Percentiles rank a stretch among this genome's conserved stretches.
These are phyloP conservation scores for Metschnikowia lochheadii DNA, from an alignment of 805 yeast genomes.

Conservation along the genomic window DNA sequence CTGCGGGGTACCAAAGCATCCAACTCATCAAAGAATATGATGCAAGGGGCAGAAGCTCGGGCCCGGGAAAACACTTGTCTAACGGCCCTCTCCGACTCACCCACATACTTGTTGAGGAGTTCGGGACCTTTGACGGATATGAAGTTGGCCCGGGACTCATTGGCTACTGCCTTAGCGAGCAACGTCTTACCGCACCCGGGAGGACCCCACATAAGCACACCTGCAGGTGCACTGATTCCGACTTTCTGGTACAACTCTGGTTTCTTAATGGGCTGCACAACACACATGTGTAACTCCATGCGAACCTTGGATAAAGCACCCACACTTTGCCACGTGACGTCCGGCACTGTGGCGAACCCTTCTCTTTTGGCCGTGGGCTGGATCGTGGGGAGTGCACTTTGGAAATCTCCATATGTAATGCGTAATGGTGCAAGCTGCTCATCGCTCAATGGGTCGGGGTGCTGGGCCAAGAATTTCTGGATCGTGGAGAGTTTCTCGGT, in stretches of 20 bases:
- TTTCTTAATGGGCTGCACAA: conserved; percentile 90
- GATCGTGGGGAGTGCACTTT: conserved; percentile 81
- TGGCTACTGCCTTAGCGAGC: conserved; percentile 95
- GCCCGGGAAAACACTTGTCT: conserved; percentile 92
- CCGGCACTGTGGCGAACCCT: conserved; percentile 98
- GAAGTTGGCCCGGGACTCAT: conserved; percentile 93
- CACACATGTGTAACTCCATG: conserved; percentile 92
- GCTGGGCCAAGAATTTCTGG: conserved; percentile 64
- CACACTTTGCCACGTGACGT: conserved; percentile 91
- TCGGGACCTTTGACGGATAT: conserved; percentile 97
- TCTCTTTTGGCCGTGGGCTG: conserved; percentile 98
- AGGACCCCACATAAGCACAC: conserved; percentile 98
- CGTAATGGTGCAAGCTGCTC: conserved; percentile 74
- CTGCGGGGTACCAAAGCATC: conserved; percentile 96
- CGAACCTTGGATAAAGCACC: conserved; percentile 83
- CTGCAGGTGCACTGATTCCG: conserved; percentile 95
- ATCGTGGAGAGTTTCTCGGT: conserved; percentile 52
- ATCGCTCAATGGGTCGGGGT: conserved; percentile 73
- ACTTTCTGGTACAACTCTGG: conserved; percentile 88
- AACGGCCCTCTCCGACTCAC: conserved; percentile 92
- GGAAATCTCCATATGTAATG: conserved; percentile 75
- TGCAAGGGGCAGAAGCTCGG: conserved; percentile 88
- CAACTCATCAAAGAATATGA: conserved; percentile 90
- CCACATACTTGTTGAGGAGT: conserved; percentile 87
- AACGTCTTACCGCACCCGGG: conserved; percentile 99